phyloP scores from a whole-genome alignment of 306 rosid genomes.

The Mucuna pruriens region DNA sequence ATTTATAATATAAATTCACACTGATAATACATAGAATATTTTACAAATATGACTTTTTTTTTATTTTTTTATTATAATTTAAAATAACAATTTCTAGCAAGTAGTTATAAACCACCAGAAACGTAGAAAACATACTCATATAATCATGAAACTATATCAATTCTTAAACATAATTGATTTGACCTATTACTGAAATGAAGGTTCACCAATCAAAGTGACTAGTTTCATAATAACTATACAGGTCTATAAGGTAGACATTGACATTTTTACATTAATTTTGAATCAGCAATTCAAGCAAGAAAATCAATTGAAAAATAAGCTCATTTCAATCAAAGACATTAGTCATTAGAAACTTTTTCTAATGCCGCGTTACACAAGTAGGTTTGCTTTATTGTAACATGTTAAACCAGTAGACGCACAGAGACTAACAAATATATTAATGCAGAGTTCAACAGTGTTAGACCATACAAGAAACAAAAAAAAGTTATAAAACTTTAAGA shows the following conservation, averaged over 20 bases:
- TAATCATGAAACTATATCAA: neutral
- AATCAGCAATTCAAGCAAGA: too few species aligned
- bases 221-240: neutral
- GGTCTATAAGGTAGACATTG: too few species aligned
- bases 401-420: neutral
- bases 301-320: neutral
- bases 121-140: too few species aligned
- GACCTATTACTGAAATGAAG: neutral
- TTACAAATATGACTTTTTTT: too few species aligned
- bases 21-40: too few species aligned
- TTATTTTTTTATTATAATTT: too few species aligned
- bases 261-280: too few species aligned
- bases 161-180: neutral
- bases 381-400: neutral
- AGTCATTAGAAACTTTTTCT: neutral
- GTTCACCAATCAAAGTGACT: too few species aligned
- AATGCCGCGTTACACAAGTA: neutral
- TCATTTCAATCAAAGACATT: neutral
- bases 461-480: neutral
- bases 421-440: neutral
- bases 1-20: too few species aligned
- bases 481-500: neutral
- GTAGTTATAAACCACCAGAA: too few species aligned
- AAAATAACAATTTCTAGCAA: too few species aligned
- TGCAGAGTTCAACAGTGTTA: neutral